Conservation (phyloP, 371 early-diverging fungal species). For the Fennellomyces sp. region DNA sequence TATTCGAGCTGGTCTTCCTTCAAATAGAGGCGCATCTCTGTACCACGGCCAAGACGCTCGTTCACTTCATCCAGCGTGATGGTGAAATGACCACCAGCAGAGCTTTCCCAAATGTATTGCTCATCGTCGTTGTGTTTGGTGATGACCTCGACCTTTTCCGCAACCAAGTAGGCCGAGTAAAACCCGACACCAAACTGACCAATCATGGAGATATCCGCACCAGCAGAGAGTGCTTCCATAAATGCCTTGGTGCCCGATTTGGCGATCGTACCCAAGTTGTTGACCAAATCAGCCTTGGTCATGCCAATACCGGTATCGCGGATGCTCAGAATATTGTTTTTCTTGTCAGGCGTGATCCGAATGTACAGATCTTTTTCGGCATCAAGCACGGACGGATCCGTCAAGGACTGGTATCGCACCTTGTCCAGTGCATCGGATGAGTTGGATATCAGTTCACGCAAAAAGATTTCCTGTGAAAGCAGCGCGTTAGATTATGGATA, state of each 20-base stretch:
- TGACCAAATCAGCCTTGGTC: slow-evolving; percentile 83
- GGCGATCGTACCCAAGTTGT: slow-evolving; percentile 89
- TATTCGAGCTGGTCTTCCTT: slow-evolving; percentile 76
- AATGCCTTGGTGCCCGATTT: slow-evolving; percentile 69
- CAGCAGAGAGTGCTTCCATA: slow-evolving; percentile 53
- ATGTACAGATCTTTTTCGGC: slow-evolving; percentile 64
- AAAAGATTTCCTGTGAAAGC: slow-evolving; percentile 70
- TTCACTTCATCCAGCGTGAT: slow-evolving; percentile 75
- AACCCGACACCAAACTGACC: slow-evolving; percentile 97
- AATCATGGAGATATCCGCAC: slow-evolving; percentile 70
- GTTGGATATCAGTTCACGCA: slow-evolving; percentile 90
- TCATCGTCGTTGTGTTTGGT: slow-evolving; percentile 76
- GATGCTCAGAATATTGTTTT: slow-evolving; percentile 67
- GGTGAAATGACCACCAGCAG: slow-evolving; percentile 69
- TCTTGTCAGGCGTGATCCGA: slow-evolving; percentile 63
- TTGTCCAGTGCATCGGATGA: slow-evolving; percentile 89
- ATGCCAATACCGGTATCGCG: slow-evolving; percentile 91
- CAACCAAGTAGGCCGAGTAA: slow-evolving; percentile 85
- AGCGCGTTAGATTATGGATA: too few relatives aligned
- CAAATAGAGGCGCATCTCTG: slow-evolving; percentile 78
- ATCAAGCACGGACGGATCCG: slow-evolving; percentile 57
- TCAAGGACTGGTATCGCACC: slow-evolving; percentile 68
- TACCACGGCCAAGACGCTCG: slow-evolving; percentile 71
- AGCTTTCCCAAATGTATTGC: slow-evolving; percentile 82
- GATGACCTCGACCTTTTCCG: slow-evolving; percentile 84